These are phyloP conservation scores for Stenogyne calaminthoides DNA, from an alignment of 305 asterid genomes.

Conservation along the genomic window DNA sequence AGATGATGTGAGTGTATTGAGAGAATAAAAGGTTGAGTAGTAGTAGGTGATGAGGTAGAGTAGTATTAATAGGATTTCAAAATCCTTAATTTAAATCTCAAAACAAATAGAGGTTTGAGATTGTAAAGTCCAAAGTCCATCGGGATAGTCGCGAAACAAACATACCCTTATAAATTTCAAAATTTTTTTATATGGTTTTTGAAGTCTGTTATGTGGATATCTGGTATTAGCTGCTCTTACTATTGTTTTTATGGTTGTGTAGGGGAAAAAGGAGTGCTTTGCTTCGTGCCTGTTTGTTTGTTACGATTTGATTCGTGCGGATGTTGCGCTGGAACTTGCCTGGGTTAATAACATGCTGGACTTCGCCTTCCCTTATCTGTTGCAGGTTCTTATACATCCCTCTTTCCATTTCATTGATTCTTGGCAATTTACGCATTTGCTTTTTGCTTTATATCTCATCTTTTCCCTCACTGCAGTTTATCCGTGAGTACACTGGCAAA, in stretches of 20 bases:
- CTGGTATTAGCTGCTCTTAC: conserved; percentile 8
- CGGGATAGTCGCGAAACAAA: too few relatives aligned
- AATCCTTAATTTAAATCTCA: too few relatives aligned
- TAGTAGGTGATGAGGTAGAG: too few relatives aligned
- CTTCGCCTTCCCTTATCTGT: conserved; percentile 87
- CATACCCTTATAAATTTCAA: neutral
- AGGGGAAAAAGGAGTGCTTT: conserved; percentile 97
- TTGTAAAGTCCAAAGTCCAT: too few relatives aligned
- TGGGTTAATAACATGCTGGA: conserved; percentile 94
- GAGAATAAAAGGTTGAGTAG: too few relatives aligned
- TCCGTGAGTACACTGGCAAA: conserved; percentile 89
- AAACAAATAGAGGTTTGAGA: too few relatives aligned
- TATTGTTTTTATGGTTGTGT: conserved; percentile 26
- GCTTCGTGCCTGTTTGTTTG: conserved; percentile 95
- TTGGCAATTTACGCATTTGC: neutral
- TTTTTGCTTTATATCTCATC: neutral
- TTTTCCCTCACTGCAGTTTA: conserved; percentile 54
- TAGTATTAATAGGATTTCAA: too few relatives aligned
- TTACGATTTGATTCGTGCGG: conserved; percentile 82
- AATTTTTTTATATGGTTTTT: neutral
- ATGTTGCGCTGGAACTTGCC: conserved; percentile 90
- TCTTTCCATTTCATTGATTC: neutral
- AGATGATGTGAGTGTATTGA: too few relatives aligned
- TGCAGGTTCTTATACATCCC: conserved; percentile 66
- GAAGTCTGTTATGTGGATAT: neutral